Base-by-base conservation (phyloP, 139 green algal genomes). In the Diplosphaera chodatii region DNA sequence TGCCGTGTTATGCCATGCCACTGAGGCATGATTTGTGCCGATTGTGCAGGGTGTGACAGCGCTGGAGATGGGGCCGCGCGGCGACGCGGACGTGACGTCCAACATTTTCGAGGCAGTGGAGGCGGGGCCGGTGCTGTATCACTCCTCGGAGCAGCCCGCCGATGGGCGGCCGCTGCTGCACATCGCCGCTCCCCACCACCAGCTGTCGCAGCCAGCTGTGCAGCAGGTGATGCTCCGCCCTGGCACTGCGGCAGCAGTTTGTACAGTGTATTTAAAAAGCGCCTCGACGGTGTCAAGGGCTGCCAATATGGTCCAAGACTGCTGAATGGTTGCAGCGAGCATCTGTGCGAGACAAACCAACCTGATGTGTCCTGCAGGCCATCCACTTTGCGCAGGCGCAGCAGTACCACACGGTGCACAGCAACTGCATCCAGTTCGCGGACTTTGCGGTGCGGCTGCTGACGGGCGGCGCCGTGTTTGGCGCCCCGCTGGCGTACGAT, bases 391-490 rank as follows among this genome's bases (percentile, higher is more conserved):
- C 66, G 8, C 56, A 73, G 32, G 40, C 63, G 22, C 70, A 66
- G 28, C 33, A 67, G 23, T 82, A 82, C 77, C 63, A 82, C 37
- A 69, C 72, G 2, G 4, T 82, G 8, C 28, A n/a, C 68, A 78
- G 75, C 71, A 82, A 82, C 67, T 82, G 77, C 72, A 78, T 82
- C 64, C 72, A 78, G 34, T 75, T 75, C 27, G 73, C 77, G 1
- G 72, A 82, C 64, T 67, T 68, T 27, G 3, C 72, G 21, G 68
- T 72, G 16, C 72, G 77, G 25, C 27, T 76, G 34, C 48, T 82
- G 40, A 82, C 77, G 4, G 64, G 32, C 21, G 72, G 64, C 3
- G 28, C 15, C n/a, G 68, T 82, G 32, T 32, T 69, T 15, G 59
- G 40, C 29, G 77, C 68, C 8, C 72, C 77, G 21, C 48, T 74